Evolutionary conservation across 129 eudicot genomes (phyloP), one percentile per base, ranked within the genome.

Genomic region (Escallonia herrerae): DNA sequence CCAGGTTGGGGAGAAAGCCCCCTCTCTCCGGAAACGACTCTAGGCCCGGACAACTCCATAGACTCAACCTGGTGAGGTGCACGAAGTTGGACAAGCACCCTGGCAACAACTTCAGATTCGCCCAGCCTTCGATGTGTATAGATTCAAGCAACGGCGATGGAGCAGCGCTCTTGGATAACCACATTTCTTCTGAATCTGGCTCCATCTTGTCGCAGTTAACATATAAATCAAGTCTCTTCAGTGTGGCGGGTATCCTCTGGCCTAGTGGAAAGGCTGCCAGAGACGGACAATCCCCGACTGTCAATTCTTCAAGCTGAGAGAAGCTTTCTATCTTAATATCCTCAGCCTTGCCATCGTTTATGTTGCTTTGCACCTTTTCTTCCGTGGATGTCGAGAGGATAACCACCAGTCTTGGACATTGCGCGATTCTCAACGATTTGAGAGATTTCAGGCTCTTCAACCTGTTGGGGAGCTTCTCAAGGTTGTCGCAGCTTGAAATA

Each of bases 1-100:
- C 3, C 42, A 58, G 43, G 2, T 33, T 43, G 3, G 63, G 63
- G 15, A 5, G 37, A 22, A 22, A 22, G 38, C n/a, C 37, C 11
- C 8, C n/a, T 33, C 11, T 42, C 53, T 63, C 49, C 3, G 69
- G 70, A 63, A 72, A 64, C 44, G 70, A 63, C 52, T 58, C 62
- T 53, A 74, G 0, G 1, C 38, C 41, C 46, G 44, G 37, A 46
- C 77, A 73, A 39, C 3, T 4, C 0, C 1, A 3, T 53, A 63
- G 44, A 5, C 0, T 9, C 7, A 63, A 65, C 4, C 8, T 4
- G 2, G 43, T 12, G 15, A 72, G 44, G n/a, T 3, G n/a, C 51
- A 5, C 13, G 4, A 11, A 2, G 58, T 11, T 53, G 13, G 3
- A 11, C 33, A 13, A 11, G 22, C 14, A 3, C n/a, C 7, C 14